These are phyloP conservation scores for Hortaea sp. DNA, from an alignment of 2,329 filamentous ascomycete genomes.

Conservation along the genomic window DNA sequence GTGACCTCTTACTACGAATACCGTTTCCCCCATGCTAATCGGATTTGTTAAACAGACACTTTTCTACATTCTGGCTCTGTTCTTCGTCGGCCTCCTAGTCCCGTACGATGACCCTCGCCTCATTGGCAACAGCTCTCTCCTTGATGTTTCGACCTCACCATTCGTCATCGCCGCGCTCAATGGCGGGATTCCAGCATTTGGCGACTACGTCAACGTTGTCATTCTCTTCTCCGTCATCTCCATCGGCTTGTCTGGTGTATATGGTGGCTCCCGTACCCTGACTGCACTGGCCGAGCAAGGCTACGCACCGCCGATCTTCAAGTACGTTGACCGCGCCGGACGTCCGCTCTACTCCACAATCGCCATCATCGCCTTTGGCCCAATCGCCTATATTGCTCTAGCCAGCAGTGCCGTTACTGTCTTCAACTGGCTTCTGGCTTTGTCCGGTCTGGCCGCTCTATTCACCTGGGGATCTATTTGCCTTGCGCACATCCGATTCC, in stretches of 20 bases:
- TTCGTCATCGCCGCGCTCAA: slow-evolving; percentile 63
- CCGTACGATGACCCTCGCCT: slow-evolving; percentile 36
- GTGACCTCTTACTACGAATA: no score
- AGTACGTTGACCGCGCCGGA: slow-evolving; percentile 75
- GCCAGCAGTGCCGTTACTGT: slow-evolving; percentile 54
- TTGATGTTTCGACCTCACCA: slow-evolving; percentile 32
- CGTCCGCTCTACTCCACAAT: slow-evolving; percentile 68
- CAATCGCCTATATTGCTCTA: slow-evolving; percentile 59
- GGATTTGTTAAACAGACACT: slow-evolving; percentile 2
- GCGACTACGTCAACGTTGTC: slow-evolving; percentile 65
- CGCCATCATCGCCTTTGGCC: slow-evolving; percentile 52
- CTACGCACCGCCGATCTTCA: slow-evolving; percentile 54
- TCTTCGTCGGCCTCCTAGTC: slow-evolving; percentile 21
- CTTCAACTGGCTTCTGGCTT: slow-evolving; percentile 67
- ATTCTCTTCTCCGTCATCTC: slow-evolving; percentile 53
- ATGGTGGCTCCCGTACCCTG: slow-evolving; percentile 47
- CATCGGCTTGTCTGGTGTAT: slow-evolving; percentile 49
- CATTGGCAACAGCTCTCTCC: slow-evolving; percentile 31
- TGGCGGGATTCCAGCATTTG: slow-evolving; percentile 57
- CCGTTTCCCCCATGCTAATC: no score
- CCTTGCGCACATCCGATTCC: slow-evolving; percentile 82
- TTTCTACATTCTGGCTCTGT: slow-evolving; percentile 23
- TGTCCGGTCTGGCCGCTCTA: slow-evolving; percentile 61
- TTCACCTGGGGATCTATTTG: slow-evolving; percentile 80
- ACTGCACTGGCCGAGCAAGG: slow-evolving; percentile 40